phyloP scores from a whole-genome alignment of 106 monocot genomes.

The Acanthochlamys bracteata region DNA sequence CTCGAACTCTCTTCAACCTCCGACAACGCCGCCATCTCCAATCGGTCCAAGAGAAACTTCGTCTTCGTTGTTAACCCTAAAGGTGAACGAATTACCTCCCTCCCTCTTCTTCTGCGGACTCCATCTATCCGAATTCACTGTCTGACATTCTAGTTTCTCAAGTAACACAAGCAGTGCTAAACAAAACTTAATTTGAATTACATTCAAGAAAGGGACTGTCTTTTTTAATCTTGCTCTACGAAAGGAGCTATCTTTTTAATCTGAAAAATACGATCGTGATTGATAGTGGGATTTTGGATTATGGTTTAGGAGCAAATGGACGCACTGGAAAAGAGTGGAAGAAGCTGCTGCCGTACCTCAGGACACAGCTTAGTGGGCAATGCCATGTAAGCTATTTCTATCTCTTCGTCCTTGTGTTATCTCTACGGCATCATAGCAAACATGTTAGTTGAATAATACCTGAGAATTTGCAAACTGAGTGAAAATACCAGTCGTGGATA shows the following conservation, averaged over 20 bases:
- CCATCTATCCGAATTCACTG: no score
- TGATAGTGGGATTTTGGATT: neutral
- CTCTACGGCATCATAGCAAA: neutral
- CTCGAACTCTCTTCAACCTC: slow-evolving; percentile 31
- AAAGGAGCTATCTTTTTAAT: no score
- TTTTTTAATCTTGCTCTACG: no score
- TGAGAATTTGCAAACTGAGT: no score
- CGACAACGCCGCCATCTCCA: slow-evolving; percentile 10
- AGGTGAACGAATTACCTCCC: slow-evolving; percentile 20
- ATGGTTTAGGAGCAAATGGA: slow-evolving; percentile 79
- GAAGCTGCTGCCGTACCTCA: slow-evolving; percentile 75
- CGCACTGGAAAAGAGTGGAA: slow-evolving; percentile 93
- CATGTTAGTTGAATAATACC: no score
- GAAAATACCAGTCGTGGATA: no score
- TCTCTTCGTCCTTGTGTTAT: neutral
- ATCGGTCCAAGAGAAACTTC: slow-evolving; percentile 45
- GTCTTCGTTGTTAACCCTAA: slow-evolving; percentile 91
- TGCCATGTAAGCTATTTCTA: slow-evolving; percentile 50
- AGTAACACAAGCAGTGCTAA: no score
- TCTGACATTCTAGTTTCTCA: no score
- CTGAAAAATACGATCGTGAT: no score
- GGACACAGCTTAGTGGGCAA: slow-evolving; percentile 41
- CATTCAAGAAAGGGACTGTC: no score
- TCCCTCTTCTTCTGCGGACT: neutral
- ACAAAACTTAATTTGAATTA: no score